Base-by-base conservation (phyloP, 257 asterid genomes). In the Cynanchum wilfordii region DNA sequence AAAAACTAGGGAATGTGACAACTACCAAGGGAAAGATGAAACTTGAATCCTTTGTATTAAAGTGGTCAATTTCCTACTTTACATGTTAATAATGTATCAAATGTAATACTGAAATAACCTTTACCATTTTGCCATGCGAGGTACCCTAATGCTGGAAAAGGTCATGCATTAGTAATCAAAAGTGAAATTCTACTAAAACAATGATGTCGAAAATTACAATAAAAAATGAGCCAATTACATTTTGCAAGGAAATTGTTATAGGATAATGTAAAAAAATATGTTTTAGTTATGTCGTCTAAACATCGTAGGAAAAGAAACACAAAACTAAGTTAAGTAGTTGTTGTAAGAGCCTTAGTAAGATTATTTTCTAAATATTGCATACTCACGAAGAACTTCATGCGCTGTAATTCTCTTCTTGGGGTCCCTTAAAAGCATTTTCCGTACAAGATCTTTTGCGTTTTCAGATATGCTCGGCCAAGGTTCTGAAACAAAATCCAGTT, bases 381-480 rank as follows among this genome's bases (percentile, higher is more conserved):
- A 82, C 91, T 86, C 78, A 88, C 95, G 74, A 66, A 89, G 89
- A 70, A 89, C 92, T 83, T 89, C 90, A 78, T 84, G 89, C 15
- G 90, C 95, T 58, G 88, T 85, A 38, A 82, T 79, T 70, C 90
- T 79, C 74, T 79, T 84, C 72, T 85, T 89, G 54, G 92, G 88
- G 70, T 89, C 95, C 79, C 87, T 73, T 30, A 82, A 80, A 50
- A 89, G 92, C 95, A 89, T 89, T 72, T 52, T 85, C 73, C 87
- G 76, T 38, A 88, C 86, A 4, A 88, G 92, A 66, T 87, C 95
- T 76, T 87, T 89, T 38, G 90, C 95, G 66, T 90, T 79, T 24
- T 85, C 89, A 9, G 92, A 89, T 74, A 89, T 79, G 74, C 72
- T 79, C 6, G 92, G 95, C 92, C 95, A 87, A 72, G 95, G 92